Evolutionary conservation across 257 asterid species (phyloP), one percentile per base, ranked within the genome.

Genomic region (Coffea canephora): DNA sequence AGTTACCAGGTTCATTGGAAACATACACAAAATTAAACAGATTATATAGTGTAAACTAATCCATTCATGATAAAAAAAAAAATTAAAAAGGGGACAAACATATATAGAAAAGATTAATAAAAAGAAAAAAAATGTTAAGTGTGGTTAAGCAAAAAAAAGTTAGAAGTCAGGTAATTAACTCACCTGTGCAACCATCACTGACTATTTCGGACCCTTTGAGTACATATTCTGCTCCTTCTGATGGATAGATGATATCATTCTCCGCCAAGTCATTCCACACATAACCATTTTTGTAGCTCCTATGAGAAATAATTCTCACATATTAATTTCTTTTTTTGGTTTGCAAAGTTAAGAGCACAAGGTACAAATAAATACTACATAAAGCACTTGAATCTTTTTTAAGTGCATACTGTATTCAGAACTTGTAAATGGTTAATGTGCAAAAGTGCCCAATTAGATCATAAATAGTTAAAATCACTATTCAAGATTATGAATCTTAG

Each of bases 261-360:
- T 88, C 96, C 7, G 87, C 79, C 70, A 94, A 86, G 82, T 93
- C 98, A 88, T 94, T 91, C 98, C 98, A 94, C 61, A 94, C 97
- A 80, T 85, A 94, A 0, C 98, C 98, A 80, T 87, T 94, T 86
- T 93, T 94, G 91, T 94, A 94, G 87, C 92, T 87, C 97, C 98
- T 94, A 55, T 49, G 50, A 36, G 27, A 45, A 76, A 6, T 9
- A 25, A n/a, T 23, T 62, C 25, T 23, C 68, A 62, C 14, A 15
- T 31, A 31, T 31, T 31, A 31, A 31, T 31, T 59, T 59, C 6
- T 59, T 59, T 21, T 18, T 19, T 59, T 59, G 62, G 16, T 1
- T 46, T 46, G 13, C n/a, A 69, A 69, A 3, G 18, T 14, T 41
- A 45, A 23, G 8, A 4, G 6, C 10, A n/a, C 16, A 23, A 41